These are phyloP conservation scores for Nannochloropsis gaditana DNA, from an alignment of 108 stramenopile genomes.

Conservation along the genomic window DNA sequence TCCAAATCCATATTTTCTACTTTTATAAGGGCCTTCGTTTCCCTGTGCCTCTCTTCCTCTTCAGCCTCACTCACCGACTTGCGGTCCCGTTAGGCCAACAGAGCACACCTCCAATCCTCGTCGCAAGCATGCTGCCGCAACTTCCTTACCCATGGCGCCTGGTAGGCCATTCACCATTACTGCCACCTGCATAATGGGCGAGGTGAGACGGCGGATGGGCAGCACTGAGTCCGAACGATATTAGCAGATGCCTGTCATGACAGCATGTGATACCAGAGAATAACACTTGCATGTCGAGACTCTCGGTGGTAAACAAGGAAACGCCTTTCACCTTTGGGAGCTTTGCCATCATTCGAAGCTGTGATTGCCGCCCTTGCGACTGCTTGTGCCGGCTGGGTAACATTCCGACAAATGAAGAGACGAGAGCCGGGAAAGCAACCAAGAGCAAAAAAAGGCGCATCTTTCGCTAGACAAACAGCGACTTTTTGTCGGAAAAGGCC, in stretches of 20 bases:
- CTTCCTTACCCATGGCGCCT: slow-evolving; percentile 46
- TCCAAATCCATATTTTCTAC: slow-evolving; percentile 31
- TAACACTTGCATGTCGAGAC: neutral
- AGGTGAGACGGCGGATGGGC: neutral
- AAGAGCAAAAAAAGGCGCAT: neutral
- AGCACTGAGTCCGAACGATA: neutral
- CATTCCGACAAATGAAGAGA: neutral
- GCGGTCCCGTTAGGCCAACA: neutral
- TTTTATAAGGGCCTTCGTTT: slow-evolving; percentile 34
- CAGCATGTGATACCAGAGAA: no score
- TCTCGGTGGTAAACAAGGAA: neutral
- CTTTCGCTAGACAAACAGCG: no score
- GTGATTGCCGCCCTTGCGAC: neutral
- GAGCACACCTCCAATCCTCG: neutral
- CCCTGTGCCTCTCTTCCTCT: slow-evolving; percentile 10
- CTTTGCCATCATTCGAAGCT: neutral
- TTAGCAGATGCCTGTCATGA: no score
- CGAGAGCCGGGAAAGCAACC: neutral
- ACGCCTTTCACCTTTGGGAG: neutral
- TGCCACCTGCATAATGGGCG: neutral
- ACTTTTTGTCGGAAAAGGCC: no score
- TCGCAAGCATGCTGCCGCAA: neutral
- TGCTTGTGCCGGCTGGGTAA: neutral
- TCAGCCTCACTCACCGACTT: slow-evolving; percentile 32
- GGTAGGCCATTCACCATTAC: slow-evolving; percentile 50